phyloP scores from a whole-genome alignment of 257 asterid species.

The Salvia rosmarinus region DNA sequence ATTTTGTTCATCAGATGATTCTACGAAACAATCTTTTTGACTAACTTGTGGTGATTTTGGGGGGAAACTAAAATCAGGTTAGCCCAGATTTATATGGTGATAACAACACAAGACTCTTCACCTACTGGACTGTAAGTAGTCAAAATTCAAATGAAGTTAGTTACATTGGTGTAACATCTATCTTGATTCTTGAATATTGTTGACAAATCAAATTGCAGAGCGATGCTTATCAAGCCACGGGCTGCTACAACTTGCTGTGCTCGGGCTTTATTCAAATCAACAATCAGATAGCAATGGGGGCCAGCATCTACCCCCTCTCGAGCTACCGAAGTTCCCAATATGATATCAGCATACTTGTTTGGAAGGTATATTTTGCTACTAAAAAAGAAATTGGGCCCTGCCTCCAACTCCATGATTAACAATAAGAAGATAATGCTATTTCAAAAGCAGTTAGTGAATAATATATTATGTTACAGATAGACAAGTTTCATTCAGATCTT shows the following conservation, averaged over 20 bases:
- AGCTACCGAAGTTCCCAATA: conserved; percentile 58
- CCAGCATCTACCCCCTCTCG: conserved; percentile 77
- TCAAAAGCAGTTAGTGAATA: conserved; percentile 37
- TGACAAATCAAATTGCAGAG: conserved; percentile 55
- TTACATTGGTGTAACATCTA: conserved; percentile 18
- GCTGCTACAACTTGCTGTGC: conserved; percentile 85
- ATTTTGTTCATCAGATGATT: conserved; percentile 9
- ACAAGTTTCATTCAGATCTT: conserved; percentile 33
- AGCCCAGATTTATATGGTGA: conserved; percentile 90
- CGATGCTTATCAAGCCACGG: conserved; percentile 86
- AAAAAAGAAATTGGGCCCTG: conserved; percentile 19
- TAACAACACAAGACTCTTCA: conserved; percentile 79
- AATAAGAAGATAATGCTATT: conserved; percentile 24
- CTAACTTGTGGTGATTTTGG: conserved; percentile 24
- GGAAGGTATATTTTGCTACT: conserved; percentile 67
- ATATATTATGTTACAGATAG: conserved; percentile 33
- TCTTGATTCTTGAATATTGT: conserved; percentile 28
- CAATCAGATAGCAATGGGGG: conserved; percentile 81
- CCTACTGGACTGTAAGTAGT: conserved; percentile 92
- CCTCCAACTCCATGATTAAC: conserved; percentile 36
- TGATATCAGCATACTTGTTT: conserved; percentile 82
- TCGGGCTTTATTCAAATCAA: conserved; percentile 81
- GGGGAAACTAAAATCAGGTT: conserved; percentile 53
- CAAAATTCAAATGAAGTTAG: conserved; percentile 6
- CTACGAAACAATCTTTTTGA: conserved; percentile 7